Evolutionary conservation across 768 basidiomycete species (phyloP).

Genomic region (Fomitopsis pulvina): DNA sequence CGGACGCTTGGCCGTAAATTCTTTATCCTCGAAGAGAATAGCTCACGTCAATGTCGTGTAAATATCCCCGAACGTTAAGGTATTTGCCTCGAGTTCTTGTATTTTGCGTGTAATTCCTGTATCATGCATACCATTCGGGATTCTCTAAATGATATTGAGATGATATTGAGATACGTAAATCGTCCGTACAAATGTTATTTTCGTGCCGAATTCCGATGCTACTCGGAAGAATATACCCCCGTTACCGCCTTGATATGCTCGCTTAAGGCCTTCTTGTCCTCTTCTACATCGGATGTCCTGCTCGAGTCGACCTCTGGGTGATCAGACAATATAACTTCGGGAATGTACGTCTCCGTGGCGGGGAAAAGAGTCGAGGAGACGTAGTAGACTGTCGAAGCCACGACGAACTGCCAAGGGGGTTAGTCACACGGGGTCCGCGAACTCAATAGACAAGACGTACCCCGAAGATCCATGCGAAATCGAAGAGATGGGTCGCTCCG

Average conservation of each 20-base stretch:
- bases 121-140: too few relatives aligned
- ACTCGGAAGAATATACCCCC: background rate
- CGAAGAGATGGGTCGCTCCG: constrained; percentile 48
- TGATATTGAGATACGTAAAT: too few relatives aligned
- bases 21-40: too few relatives aligned
- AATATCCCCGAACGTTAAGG: too few relatives aligned
- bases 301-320: constrained; percentile 4
- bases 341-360: constrained; percentile 30
- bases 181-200: too few relatives aligned
- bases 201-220: background rate
- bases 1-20: constrained; percentile 44
- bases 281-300: constrained; percentile 8
- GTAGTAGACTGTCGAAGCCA: constrained; percentile 28
- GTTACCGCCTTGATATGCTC: constrained; percentile 9
- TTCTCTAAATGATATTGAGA: too few relatives aligned
- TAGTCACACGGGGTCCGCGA: background rate
- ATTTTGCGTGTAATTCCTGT: background rate
- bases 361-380: constrained; percentile 30
- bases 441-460: constrained; percentile 33
- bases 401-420: constrained; percentile 21
- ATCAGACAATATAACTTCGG: constrained; percentile 18
- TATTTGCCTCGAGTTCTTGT: too few relatives aligned
- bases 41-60: background rate
- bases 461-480: constrained; percentile 73
- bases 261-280: constrained; percentile 11